A percentile compares a stretch with the other conserved stretches of the same genome.
Conservation (phyloP, 257 asterid species). For the Solanum okadae region DNA sequence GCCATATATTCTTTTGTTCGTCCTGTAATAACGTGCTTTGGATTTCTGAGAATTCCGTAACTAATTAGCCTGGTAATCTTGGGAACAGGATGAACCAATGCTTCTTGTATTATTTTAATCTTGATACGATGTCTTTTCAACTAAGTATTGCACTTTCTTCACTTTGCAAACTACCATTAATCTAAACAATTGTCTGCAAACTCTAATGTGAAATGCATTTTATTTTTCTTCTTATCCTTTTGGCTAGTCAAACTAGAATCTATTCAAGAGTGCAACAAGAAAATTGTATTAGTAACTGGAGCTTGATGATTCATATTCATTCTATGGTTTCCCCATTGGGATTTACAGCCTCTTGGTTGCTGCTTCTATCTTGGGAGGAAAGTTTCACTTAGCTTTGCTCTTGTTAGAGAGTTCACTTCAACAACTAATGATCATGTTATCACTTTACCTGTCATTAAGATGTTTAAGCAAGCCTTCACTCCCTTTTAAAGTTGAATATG, state of each 20-base stretch:
- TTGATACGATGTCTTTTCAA: not conserved
- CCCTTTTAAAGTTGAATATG: not conserved
- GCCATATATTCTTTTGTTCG: not conserved
- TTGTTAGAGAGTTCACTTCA: not conserved
- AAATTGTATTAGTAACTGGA: not conserved
- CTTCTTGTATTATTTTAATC: not conserved
- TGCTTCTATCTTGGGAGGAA: not conserved
- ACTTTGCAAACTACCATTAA: not conserved
- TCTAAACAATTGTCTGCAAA: not conserved
- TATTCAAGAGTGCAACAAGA: not conserved
- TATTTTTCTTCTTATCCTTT: not conserved
- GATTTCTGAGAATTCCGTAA: not conserved
- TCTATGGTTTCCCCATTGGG: not conserved
- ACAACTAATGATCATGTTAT: not conserved
- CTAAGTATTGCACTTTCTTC: not conserved
- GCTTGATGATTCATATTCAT: not conserved
- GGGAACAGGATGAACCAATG: not conserved
- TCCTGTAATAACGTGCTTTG: not conserved
- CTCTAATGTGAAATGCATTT: not conserved
- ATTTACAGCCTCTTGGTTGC: not conserved
- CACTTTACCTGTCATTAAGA: not conserved
- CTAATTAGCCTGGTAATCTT: not conserved
- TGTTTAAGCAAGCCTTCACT: not conserved
- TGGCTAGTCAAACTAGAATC: not conserved
- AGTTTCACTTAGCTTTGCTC: not conserved